Evolutionary conservation across 345 rosid genomes (phyloP).

Genomic region (Clarkia xantiana): DNA sequence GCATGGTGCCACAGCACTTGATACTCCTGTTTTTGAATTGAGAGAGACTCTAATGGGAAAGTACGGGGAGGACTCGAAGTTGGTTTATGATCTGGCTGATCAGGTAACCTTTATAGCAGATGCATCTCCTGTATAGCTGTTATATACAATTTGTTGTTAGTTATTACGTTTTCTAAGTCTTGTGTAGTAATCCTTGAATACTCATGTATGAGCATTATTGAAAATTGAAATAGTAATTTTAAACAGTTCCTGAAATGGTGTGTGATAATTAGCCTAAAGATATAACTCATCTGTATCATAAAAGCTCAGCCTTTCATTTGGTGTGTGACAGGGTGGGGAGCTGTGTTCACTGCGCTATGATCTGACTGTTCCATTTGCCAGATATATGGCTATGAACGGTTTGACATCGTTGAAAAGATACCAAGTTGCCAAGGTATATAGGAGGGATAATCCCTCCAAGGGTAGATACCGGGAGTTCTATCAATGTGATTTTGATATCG

Average conservation of each 20-base stretch:
- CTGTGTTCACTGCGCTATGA: conserved; percentile 87
- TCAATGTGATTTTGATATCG: conserved; percentile 93
- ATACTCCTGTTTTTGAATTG: conserved; percentile 93
- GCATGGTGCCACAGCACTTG: conserved; percentile 84
- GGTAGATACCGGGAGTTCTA: conserved; percentile 95
- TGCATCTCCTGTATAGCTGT: background rate
- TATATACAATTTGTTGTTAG: too few relatives aligned
- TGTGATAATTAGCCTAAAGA: too few relatives aligned
- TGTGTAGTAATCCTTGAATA: too few relatives aligned
- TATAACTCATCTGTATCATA: too few relatives aligned
- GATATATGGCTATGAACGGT: conserved; percentile 86
- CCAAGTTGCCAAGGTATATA: conserved; percentile 80
- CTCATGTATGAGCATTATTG: too few relatives aligned
- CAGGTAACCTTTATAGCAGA: conserved; percentile 36
- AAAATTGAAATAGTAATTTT: too few relatives aligned
- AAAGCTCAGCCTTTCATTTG: background rate
- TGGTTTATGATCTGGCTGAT: conserved; percentile 88
- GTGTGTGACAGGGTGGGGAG: conserved; percentile 69
- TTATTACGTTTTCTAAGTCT: too few relatives aligned
- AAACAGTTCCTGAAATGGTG: too few relatives aligned
- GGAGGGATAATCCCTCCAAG: conserved; percentile 92
- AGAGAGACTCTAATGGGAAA: conserved; percentile 89
- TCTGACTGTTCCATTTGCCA: conserved; percentile 89
- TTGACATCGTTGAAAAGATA: conserved; percentile 65
- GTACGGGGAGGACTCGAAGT: conserved; percentile 89